These are phyloP conservation scores for Musa balbisiana DNA, from an alignment of 202 grass and related monocot genomes.

Conservation along the genomic window DNA sequence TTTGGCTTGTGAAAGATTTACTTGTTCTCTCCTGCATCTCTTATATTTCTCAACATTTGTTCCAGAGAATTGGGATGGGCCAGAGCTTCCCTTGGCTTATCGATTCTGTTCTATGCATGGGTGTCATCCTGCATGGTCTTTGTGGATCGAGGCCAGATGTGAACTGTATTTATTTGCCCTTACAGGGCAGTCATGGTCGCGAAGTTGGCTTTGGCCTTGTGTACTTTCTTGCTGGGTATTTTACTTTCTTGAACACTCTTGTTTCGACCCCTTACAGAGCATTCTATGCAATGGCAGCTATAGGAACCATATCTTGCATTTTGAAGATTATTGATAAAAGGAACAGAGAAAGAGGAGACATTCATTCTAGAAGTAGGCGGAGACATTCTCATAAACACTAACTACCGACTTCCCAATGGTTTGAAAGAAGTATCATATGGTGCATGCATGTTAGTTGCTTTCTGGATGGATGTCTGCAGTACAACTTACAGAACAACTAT, in stretches of 20 bases:
- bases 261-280: slow-evolving; percentile 54
- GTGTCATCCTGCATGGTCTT: slow-evolving; percentile 75
- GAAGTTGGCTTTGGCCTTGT: slow-evolving; percentile 68
- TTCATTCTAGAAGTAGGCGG: slow-evolving; percentile 45
- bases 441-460: not conserved
- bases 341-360: slow-evolving; percentile 47
- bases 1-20: not conserved
- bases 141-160: slow-evolving; percentile 56
- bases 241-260: slow-evolving; percentile 61
- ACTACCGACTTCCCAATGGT: not conserved
- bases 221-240: slow-evolving; percentile 70
- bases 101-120: slow-evolving; percentile 60
- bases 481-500: too few relatives aligned
- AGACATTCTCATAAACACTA: slow-evolving; percentile 82
- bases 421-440: not conserved
- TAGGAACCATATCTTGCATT: slow-evolving; percentile 51
- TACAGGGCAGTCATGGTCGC: slow-evolving; percentile 34
- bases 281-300: slow-evolving; percentile 54
- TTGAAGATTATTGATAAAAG: slow-evolving; percentile 53
- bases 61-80: slow-evolving; percentile 84
- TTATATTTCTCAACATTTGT: slow-evolving; percentile 7
- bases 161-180: slow-evolving; percentile 41
- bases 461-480: not conserved
- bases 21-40: not conserved
- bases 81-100: slow-evolving; percentile 80